Percentiles rank a stretch among this genome's conserved stretches.
Evolutionary conservation across 148 eudicot genomes (phyloP).

Genomic region (Spergularia marina): DNA sequence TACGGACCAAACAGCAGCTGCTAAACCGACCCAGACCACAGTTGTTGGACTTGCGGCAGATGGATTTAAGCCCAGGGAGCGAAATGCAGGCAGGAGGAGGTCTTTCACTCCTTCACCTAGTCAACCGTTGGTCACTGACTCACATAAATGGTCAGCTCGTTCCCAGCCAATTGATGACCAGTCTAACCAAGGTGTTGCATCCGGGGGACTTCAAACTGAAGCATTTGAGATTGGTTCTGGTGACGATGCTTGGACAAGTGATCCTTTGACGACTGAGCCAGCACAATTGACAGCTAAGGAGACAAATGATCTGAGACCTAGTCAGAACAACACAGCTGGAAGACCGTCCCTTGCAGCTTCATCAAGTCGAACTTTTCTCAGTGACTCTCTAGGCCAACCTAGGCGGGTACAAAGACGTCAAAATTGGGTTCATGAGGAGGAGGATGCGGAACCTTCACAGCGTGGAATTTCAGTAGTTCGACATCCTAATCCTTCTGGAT

Average conservation of each 20-base stretch:
- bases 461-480: slow-evolving; percentile 12
- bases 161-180: slow-evolving; percentile 16
- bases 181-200: slow-evolving; percentile 19
- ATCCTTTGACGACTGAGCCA: slow-evolving; percentile 23
- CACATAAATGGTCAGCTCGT: slow-evolving; percentile 11
- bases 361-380: slow-evolving; percentile 14
- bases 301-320: slow-evolving; percentile 7
- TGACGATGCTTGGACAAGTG: slow-evolving; percentile 16
- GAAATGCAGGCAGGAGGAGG: slow-evolving; percentile 5
- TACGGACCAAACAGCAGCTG: neutral
- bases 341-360: slow-evolving; percentile 12
- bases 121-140: slow-evolving; percentile 12
- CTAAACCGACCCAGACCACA: slow-evolving; percentile 6
- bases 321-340: slow-evolving; percentile 15
- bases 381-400: slow-evolving; percentile 20
- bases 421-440: slow-evolving; percentile 17
- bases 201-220: slow-evolving; percentile 10
- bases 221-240: slow-evolving; percentile 23
- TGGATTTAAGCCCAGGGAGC: slow-evolving; percentile 14
- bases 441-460: slow-evolving; percentile 24
- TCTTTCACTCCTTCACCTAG: slow-evolving; percentile 13
- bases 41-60: slow-evolving; percentile 6
- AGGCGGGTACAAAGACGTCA: slow-evolving; percentile 16
- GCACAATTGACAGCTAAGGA: slow-evolving; percentile 12
- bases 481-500: slow-evolving; percentile 13